Evolutionary conservation across 176 grass and related monocot genomes (phyloP), one percentile per base, ranked within the genome.

Genomic region (Hordeum marinum): DNA sequence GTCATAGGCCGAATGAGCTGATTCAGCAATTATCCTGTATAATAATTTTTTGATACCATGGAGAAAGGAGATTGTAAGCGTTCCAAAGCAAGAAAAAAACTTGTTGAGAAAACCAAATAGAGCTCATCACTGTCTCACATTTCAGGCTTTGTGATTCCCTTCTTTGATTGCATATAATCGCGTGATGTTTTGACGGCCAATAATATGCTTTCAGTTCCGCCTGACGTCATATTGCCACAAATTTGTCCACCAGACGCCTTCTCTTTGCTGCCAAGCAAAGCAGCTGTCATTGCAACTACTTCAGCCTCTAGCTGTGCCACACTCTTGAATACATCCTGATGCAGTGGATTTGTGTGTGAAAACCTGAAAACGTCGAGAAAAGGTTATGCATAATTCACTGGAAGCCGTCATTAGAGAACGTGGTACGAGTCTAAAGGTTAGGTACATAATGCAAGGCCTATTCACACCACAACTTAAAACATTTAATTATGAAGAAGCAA

Each of bases 161-260:
- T 95, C 39, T 96, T 98, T 43, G 81, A 81, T 42, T 48, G 88
- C 96, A 98, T 98, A 93, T 96, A 98, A 68, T 98, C 96, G 4
- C 96, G 91, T 21, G 96, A 64, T 82, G 96, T 87, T 92, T 98
- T 98, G 76, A 98, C 93, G 81, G 96, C 96, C 84, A 98, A 90
- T 17, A 98, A 35, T 84, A 98, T 98, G 85, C 96, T 98, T 83
- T 98, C 96, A 12, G 96, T 98, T 69, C 96, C 96, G 2, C 96
- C 96, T 58, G 96, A 98, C 76, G 96, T 98, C 96, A 96, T 98
- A 75, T 98, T 98, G 50, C 96, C 96, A 52, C 96, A 98, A 75
- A 98, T 91, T 87, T 98, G 88, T 62, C 96, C 96, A 24, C 93
- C 96, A 4, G 91, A 96, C 66, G 89, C 66, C 73, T 86, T 89